phyloP scores from a whole-genome alignment of 441 rosid species.

The Erysimum cheiri region DNA sequence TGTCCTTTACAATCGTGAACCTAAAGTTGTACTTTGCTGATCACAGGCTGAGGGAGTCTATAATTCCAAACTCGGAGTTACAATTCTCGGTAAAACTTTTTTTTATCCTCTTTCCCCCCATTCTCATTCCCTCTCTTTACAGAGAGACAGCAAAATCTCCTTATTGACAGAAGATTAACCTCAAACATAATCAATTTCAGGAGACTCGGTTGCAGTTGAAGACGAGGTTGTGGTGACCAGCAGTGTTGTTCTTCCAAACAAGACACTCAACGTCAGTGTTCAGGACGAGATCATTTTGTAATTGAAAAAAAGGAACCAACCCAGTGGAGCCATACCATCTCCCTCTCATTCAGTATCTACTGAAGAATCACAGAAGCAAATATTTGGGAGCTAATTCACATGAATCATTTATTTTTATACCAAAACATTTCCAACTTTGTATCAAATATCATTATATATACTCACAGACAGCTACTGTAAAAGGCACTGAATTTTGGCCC shows the following conservation, averaged over 20 bases:
- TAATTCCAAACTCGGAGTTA: constrained; percentile 84
- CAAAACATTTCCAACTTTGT: constrained; percentile 19
- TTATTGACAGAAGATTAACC: constrained; percentile 15
- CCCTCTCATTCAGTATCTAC: constrained; percentile 26
- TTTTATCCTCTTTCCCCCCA: not conserved
- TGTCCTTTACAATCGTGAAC: constrained; percentile 22
- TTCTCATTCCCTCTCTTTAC: not conserved
- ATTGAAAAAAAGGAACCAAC: constrained; percentile 28
- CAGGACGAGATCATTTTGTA: constrained; percentile 88
- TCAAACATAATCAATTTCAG: constrained; percentile 49
- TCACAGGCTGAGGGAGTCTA: constrained; percentile 81
- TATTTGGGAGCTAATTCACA: constrained; percentile 20
- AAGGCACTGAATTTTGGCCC: constrained; percentile 38
- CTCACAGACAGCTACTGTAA: constrained; percentile 29
- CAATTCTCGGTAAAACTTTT: constrained; percentile 78
- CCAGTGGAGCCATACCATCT: constrained; percentile 18
- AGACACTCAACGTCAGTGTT: constrained; percentile 82
- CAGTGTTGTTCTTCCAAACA: constrained; percentile 92
- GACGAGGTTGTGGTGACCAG: constrained; percentile 87
- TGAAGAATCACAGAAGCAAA: constrained; percentile 35
- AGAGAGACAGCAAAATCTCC: constrained; percentile 4
- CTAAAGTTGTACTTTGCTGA: constrained; percentile 25
- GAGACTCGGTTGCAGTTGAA: constrained; percentile 86
- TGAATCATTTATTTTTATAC: constrained; percentile 36
- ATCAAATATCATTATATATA: constrained; percentile 17